Conservation (phyloP, 2,329 filamentous ascomycete species). For the Botrytis fragariae region DNA sequence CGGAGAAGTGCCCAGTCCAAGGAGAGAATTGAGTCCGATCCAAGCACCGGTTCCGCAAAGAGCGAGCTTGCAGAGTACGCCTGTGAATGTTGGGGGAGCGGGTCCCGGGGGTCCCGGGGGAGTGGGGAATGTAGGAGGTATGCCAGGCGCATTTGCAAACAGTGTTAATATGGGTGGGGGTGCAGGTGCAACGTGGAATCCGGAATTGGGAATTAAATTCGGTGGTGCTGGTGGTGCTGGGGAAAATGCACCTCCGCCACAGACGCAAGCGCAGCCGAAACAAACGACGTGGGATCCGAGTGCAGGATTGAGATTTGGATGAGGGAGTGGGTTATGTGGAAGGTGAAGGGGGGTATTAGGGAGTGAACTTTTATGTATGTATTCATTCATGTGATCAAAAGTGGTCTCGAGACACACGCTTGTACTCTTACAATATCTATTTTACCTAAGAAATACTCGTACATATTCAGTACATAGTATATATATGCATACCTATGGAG, state of each 20-base stretch:
- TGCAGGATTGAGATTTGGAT: constrained; percentile 36
- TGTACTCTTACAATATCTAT: not conserved
- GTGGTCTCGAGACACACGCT: not conserved
- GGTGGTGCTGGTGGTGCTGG: constrained; percentile 41
- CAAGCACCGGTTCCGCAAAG: constrained; percentile 20
- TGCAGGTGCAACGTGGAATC: constrained; percentile 64
- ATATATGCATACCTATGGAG: too few relatives aligned
- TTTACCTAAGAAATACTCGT: not conserved
- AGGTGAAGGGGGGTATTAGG: too few relatives aligned
- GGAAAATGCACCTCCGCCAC: not conserved
- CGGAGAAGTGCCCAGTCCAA: not conserved
- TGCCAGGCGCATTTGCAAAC: not conserved
- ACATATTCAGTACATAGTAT: not conserved
- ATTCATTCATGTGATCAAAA: not conserved
- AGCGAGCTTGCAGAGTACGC: constrained; percentile 41
- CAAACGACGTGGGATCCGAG: constrained; percentile 36
- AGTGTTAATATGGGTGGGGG: not conserved
- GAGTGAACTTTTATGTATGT: not conserved
- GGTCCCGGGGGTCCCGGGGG: not conserved
- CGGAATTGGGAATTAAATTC: constrained; percentile 79
- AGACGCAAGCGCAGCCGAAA: not conserved
- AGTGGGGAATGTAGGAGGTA: not conserved
- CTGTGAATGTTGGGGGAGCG: constrained; percentile 12
- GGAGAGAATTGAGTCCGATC: constrained; percentile 8
- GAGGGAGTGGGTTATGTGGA: not conserved